phyloP scores from a whole-genome alignment of 768 basidiomycete genomes.

The Pleurotus platypus region DNA sequence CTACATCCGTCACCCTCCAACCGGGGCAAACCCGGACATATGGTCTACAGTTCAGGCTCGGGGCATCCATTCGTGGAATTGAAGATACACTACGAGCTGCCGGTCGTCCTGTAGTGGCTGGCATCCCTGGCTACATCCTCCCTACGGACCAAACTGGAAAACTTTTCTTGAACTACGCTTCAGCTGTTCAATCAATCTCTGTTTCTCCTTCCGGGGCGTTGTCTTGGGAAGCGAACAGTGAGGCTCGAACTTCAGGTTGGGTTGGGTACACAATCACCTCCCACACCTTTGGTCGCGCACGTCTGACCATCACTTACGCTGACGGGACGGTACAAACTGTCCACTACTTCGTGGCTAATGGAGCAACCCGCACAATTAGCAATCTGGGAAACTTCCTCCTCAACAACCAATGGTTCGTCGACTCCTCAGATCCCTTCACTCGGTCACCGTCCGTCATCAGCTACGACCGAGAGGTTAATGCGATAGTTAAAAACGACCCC shows the following conservation, averaged over 20 bases:
- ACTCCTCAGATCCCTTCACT: slow-evolving; percentile 45
- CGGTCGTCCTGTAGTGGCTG: slow-evolving; percentile 44
- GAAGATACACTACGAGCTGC: slow-evolving; percentile 39
- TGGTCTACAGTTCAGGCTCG: slow-evolving; percentile 48
- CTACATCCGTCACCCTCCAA: slow-evolving; percentile 43
- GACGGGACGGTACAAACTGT: slow-evolving; percentile 52
- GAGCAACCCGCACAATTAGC: slow-evolving; percentile 39
- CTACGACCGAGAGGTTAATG: slow-evolving; percentile 50
- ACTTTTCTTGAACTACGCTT: slow-evolving; percentile 45
- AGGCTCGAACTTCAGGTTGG: slow-evolving; percentile 38
- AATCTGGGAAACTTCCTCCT: slow-evolving; percentile 53
- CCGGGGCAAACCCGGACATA: slow-evolving; percentile 48
- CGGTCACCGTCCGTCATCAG: slow-evolving; percentile 52
- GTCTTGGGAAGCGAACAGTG: slow-evolving; percentile 39
- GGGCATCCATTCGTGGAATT: slow-evolving; percentile 45
- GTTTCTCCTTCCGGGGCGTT: slow-evolving; percentile 46
- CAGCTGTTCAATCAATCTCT: slow-evolving; percentile 36
- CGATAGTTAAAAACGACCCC: slow-evolving; percentile 45
- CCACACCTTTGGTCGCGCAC: slow-evolving; percentile 43
- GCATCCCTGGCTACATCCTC: slow-evolving; percentile 51
- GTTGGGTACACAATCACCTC: slow-evolving; percentile 44
- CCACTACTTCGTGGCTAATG: slow-evolving; percentile 48
- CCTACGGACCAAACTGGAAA: slow-evolving; percentile 45
- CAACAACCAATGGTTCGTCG: slow-evolving; percentile 50
- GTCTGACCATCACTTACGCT: slow-evolving; percentile 44